Conservation (phyloP, 169 alveolate genomes). For the Plasmodium fragile region DNA sequence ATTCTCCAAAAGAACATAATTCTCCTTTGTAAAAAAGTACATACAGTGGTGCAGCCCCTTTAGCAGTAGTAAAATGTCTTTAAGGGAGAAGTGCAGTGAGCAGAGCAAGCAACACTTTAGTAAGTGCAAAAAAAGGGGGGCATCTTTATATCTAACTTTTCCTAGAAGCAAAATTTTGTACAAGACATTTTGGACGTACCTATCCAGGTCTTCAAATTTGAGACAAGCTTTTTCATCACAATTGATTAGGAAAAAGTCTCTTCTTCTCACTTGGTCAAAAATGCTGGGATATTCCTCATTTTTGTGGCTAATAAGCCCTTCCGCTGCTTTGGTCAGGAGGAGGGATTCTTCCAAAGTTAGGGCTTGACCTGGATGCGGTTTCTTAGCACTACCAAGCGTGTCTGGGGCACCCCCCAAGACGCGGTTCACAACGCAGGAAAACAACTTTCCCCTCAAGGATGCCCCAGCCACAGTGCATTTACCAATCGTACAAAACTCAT, state of each 20-base stretch:
- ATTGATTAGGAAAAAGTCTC: neutral
- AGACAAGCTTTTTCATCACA: neutral
- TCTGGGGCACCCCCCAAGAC: neutral
- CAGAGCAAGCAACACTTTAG: slow-evolving; percentile 10
- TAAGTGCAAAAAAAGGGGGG: slow-evolving; percentile 22
- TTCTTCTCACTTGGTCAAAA: neutral
- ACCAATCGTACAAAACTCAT: slow-evolving; percentile 25
- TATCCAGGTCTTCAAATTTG: neutral
- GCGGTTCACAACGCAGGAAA: slow-evolving; percentile 9
- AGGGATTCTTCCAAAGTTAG: slow-evolving; percentile 11
- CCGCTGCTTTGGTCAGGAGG: slow-evolving; percentile 29
- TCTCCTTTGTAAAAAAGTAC: slow-evolving; percentile 26
- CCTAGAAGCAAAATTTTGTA: slow-evolving; percentile 35
- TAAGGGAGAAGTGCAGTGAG: slow-evolving; percentile 26
- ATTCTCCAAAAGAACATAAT: slow-evolving; percentile 49
- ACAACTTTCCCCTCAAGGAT: slow-evolving; percentile 22
- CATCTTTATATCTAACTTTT: slow-evolving; percentile 15
- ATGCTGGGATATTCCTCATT: neutral
- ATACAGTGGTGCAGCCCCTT: slow-evolving; percentile 5
- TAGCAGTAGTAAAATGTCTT: slow-evolving; percentile 21
- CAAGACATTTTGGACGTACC: slow-evolving; percentile 13
- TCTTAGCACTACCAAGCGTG: neutral
- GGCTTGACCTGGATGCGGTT: neutral
- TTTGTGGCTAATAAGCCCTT: neutral
- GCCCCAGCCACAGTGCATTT: neutral